Percentiles rank a stretch among this genome's conserved stretches.
These are phyloP conservation scores for Pythium phragmitis DNA, from an alignment of 352 stramenopile species.

Conservation along the genomic window DNA sequence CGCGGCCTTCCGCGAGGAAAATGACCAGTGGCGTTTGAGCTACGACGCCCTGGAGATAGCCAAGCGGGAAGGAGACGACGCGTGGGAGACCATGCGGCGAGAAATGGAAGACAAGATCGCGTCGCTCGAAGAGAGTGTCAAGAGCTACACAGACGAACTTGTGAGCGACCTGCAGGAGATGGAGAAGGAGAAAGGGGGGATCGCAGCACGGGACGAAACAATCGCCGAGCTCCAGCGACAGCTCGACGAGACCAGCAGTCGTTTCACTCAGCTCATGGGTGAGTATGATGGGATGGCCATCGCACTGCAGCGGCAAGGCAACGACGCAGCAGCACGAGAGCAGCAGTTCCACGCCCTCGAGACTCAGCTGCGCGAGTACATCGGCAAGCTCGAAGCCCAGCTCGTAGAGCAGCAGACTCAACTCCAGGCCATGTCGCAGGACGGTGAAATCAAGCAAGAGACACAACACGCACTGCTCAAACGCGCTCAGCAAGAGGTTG, in stretches of 20 bases:
- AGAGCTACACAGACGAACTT: conserved; percentile 49
- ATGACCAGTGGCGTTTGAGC: conserved; percentile 55
- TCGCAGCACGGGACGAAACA: conserved; percentile 34
- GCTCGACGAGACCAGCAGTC: conserved; percentile 54
- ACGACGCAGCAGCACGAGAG: conserved; percentile 27
- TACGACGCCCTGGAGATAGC: conserved; percentile 54
- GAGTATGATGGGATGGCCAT: conserved; percentile 53
- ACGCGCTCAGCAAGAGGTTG: conserved; percentile 35
- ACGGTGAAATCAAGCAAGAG: conserved; percentile 36
- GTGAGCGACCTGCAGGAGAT: conserved; percentile 49
- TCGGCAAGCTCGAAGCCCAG: conserved; percentile 26
- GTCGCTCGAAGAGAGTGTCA: conserved; percentile 49
- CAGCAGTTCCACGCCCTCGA: conserved; percentile 30
- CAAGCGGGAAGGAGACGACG: conserved; percentile 51
- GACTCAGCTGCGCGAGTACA: conserved; percentile 29
- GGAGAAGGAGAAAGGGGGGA: conserved; percentile 42
- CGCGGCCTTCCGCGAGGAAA: conserved; percentile 51
- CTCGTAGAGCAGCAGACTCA: conserved; percentile 27
- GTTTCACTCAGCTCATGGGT: conserved; percentile 49
- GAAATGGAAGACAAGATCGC: conserved; percentile 54
- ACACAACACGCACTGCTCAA: conserved; percentile 41
- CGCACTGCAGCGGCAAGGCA: conserved; percentile 36
- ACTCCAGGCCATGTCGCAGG: conserved; percentile 23
- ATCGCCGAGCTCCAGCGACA: conserved; percentile 47
- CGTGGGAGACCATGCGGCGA: conserved; percentile 41